phyloP scores from a whole-genome alignment of 352 stramenopile species.

The Thalassiosira livingstoniorum region DNA sequence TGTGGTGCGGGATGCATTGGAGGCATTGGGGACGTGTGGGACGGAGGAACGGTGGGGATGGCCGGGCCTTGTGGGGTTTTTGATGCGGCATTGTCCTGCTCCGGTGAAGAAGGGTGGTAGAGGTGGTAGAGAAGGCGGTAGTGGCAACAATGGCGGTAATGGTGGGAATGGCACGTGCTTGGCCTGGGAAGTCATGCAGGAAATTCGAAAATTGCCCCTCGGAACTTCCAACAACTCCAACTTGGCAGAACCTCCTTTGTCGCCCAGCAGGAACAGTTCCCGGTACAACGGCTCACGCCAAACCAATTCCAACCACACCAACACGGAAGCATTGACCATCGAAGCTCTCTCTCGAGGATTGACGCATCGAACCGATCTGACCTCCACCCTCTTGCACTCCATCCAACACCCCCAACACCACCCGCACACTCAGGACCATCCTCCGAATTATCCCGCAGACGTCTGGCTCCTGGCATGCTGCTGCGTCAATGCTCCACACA shows the following conservation, averaged over 20 bases:
- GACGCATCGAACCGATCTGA: constrained; percentile 62
- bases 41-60: constrained; percentile 56
- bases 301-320: background rate
- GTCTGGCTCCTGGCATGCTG: constrained; percentile 72
- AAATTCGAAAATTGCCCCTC: constrained; percentile 58
- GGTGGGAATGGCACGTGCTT: constrained; percentile 25
- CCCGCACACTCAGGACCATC: constrained; percentile 10
- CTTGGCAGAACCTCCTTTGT: background rate
- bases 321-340: constrained; percentile 57
- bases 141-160: constrained; percentile 1
- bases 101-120: too few relatives aligned
- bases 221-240: constrained; percentile 8
- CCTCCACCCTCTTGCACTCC: constrained; percentile 42
- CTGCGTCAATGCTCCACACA: constrained; percentile 62
- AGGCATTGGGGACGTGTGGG: constrained; percentile 46
- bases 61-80: constrained; percentile 57
- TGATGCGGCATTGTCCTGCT: constrained; percentile 62
- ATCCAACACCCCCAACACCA: constrained; percentile 22
- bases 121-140: background rate
- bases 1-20: constrained; percentile 55
- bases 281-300: too few relatives aligned
- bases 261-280: too few relatives aligned
- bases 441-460: constrained; percentile 54
- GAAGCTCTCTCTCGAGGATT: constrained; percentile 68
- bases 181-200: constrained; percentile 49